Evolutionary conservation across 495 filamentous ascomycete genomes (phyloP).

Genomic region (Aspergillus egyptiacus): DNA sequence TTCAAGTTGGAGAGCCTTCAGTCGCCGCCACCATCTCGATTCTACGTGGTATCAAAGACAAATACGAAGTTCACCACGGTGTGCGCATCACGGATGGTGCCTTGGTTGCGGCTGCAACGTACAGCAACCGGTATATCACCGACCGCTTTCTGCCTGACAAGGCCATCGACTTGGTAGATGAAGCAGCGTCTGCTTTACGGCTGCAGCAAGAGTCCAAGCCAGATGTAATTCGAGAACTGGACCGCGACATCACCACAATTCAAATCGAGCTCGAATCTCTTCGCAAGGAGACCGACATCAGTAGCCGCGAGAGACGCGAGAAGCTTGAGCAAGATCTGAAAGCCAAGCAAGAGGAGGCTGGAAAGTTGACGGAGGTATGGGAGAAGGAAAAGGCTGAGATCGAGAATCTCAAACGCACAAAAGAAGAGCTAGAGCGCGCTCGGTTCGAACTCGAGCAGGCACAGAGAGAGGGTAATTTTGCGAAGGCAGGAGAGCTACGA

Average conservation of each 20-base stretch:
- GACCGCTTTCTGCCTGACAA: slow-evolving; percentile 95
- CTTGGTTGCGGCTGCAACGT: slow-evolving; percentile 83
- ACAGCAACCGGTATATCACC: slow-evolving; percentile 93
- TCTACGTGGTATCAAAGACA: slow-evolving; percentile 90
- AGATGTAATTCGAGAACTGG: slow-evolving; percentile 82
- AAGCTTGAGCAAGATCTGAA: slow-evolving; percentile 72
- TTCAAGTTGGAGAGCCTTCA: slow-evolving; percentile 79
- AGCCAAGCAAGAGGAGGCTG: slow-evolving; percentile 62
- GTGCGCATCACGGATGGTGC: slow-evolving; percentile 91
- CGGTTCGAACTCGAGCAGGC: slow-evolving; percentile 80
- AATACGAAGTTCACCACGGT: slow-evolving; percentile 91
- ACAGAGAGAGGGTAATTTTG: slow-evolving; percentile 88
- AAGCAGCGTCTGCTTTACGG: slow-evolving; percentile 83
- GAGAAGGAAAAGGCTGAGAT: slow-evolving; percentile 84
- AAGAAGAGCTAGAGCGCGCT: slow-evolving; percentile 77
- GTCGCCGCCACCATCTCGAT: slow-evolving; percentile 95
- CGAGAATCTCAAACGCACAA: slow-evolving; percentile 74
- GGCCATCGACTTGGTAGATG: slow-evolving; percentile 94
- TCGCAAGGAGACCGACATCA: slow-evolving; percentile 86
- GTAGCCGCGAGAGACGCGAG: slow-evolving; percentile 80
- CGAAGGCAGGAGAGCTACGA: slow-evolving; percentile 74
- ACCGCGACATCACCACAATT: slow-evolving; percentile 92
- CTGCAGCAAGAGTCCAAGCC: slow-evolving; percentile 96
- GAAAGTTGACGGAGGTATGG: slow-evolving; percentile 69
- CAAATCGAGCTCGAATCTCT: slow-evolving; percentile 96